Conservation (phyloP, 495 filamentous ascomycete genomes). For the Neurospora sp. region DNA sequence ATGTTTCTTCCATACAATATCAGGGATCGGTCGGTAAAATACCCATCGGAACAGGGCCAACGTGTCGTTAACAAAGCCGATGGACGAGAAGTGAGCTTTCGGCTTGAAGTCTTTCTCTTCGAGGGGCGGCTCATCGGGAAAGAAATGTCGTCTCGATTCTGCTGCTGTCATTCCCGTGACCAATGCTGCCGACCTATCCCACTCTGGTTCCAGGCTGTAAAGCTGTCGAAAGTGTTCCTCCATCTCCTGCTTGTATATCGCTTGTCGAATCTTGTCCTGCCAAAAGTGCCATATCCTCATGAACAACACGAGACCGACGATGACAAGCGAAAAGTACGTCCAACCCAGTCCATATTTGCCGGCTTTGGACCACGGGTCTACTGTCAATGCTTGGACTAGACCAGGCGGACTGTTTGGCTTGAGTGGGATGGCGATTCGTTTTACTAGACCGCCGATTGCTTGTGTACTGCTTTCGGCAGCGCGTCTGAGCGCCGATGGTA, state of each 20-base stretch:
- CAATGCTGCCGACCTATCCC: conserved; percentile 57
- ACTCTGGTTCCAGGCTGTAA: conserved; percentile 45
- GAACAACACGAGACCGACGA: conserved; percentile 51
- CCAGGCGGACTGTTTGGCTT: conserved; percentile 58
- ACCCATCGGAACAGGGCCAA: conserved; percentile 72
- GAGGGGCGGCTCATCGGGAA: conserved; percentile 43
- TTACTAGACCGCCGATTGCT: conserved; percentile 40
- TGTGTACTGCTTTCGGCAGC: conserved; percentile 15
- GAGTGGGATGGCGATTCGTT: conserved; percentile 66
- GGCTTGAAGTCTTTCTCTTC: conserved; percentile 45
- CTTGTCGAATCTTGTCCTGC: conserved; percentile 80
- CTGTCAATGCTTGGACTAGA: conserved; percentile 59
- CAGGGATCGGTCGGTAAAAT: conserved; percentile 76
- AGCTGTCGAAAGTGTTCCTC: conserved; percentile 44
- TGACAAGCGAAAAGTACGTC: conserved; percentile 71
- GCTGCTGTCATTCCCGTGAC: conserved; percentile 50
- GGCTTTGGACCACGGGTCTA: conserved; percentile 71
- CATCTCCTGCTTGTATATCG: conserved; percentile 67
- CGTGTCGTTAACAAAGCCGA: conserved; percentile 60
- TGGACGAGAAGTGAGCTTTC: conserved; percentile 58
- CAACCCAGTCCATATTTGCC: conserved; percentile 82
- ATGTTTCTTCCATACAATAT: conserved; percentile 48
- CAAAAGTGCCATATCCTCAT: conserved; percentile 73
- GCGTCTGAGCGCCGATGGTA: conserved; percentile 11
- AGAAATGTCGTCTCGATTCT: conserved; percentile 52